Evolutionary conservation across 2,329 filamentous ascomycete genomes (phyloP), one percentile per base, ranked within the genome.

Genomic region (Sphaerulina musiva): DNA sequence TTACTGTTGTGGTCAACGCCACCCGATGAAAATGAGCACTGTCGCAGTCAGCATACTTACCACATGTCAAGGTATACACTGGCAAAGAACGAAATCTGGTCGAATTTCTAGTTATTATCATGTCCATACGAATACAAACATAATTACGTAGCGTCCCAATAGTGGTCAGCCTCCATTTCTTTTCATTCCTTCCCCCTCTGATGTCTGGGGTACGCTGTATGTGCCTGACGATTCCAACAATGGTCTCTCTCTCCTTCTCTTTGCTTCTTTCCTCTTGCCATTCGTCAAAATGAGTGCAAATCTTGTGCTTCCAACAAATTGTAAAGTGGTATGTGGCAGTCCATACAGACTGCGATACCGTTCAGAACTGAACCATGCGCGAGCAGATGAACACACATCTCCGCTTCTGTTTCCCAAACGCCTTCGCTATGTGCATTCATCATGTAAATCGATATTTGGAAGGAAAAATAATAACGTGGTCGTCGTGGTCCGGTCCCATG

Each of bases 61-160:
- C 26, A 26, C 26, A 26, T 26, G 6, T 26, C 4, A 26, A 26
- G 26, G 26, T 6, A 26, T 26, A 4, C 26, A 26, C 14, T 17
- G 26, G 26, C 26, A 29, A 29, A 29, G 6, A 29, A 4, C 26
- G 26, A 29, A 29, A 4, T 29, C 26, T 7, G 6, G 26, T 29
- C 26, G 34, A 9, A 38, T 11, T 49, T 43, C 34, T 14, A 47
- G 36, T 46, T 29, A 20, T 36, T 40, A 36, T 56, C 53, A 50
- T 58, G 44, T 58, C 49, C 53, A 58, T 58, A 55, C 56, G 44
- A 38, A 58, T 56, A 55, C 50, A 51, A 54, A 53, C 53, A 54
- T 60, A 52, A 58, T 60, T 60, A 60, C 55, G 58, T 60, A 56
- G 55, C 58, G 53, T 53, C 43, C 53, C 44, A 48, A 43, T 39